Base-by-base conservation (phyloP, 1,284 basidiomycete genomes). In the Termitomyces sp. region DNA sequence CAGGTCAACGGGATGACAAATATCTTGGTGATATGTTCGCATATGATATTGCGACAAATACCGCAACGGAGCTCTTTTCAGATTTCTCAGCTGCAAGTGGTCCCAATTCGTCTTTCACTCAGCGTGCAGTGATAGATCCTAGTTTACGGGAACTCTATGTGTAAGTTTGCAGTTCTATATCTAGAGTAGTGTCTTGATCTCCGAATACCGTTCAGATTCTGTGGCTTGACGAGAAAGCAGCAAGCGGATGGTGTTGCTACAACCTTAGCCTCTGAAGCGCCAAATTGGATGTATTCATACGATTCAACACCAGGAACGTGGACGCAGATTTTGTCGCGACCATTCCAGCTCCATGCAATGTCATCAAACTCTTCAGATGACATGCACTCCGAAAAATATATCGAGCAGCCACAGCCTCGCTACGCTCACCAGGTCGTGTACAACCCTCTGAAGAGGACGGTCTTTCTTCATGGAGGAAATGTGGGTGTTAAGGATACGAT, bases 381-480 rank as follows among this genome's bases (percentile, higher is more conserved):
- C 21, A 42, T 46, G 26, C 40, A 51, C 12, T 34, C 39, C 8
- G 59, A 58, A 8, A 61, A 56, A 12, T 31, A 40, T 30, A 52
- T 58, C 10, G 73, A 75, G 26, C 72, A 71, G 40, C 84, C 83
- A 1, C 49, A 70, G 4, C 76, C 88, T 1, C 74, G 88, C 50
- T 89, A 85, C 63, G 88, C 87, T 5, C 86, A 90, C 64, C 86
- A 90, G 64, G 80, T 88, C 8, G 86, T 86, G 33, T 90, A 89
- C 61, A 82, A 89, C 61, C 70, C 77, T 0, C 68, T 65, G 30
- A 78, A 78, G 33, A 79, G 75, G 58, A 76, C 71, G 30, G 70
- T 83, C 4, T 90, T 80, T 62, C 73, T 90, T 70, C 86, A 90
- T 60, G 88, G 87, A 4, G 89, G 88, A 36, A 88, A 88, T 68